A percentile compares a stretch with the other conserved stretches of the same genome.
phyloP scores from a whole-genome alignment of 1,284 basidiomycete genomes.

The Papiliotrema nemorosa region DNA sequence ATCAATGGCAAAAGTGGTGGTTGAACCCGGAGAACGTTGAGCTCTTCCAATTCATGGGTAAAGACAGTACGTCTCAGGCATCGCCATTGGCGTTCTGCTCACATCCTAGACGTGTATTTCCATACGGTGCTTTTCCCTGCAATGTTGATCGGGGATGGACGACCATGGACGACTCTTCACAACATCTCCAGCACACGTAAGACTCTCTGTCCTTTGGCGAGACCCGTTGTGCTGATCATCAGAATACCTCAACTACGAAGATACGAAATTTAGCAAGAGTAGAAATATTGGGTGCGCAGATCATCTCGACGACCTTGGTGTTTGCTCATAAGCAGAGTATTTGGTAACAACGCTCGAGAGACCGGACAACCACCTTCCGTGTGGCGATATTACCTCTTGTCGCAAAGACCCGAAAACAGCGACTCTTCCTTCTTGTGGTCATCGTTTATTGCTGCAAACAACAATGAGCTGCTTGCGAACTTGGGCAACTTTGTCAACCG shows the following conservation, averaged over 20 bases:
- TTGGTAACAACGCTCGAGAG: conserved; percentile 89
- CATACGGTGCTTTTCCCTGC: conserved; percentile 96
- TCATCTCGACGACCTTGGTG: too few relatives aligned
- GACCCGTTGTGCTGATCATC: conserved; percentile 3
- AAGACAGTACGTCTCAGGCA: conserved; percentile 69
- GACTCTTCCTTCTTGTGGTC: conserved; percentile 98
- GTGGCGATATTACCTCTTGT: conserved; percentile 95
- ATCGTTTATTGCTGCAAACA: conserved; percentile 91
- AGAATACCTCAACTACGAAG: conserved; percentile 99
- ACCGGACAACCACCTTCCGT: conserved; percentile 90
- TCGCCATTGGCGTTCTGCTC: too few relatives aligned
- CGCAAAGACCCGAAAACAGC: conserved; percentile 86
- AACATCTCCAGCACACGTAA: conserved; percentile 91
- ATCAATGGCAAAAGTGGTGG: conserved; percentile 98
- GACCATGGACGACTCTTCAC: conserved; percentile 90
- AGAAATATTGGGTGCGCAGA: conserved; percentile 70
- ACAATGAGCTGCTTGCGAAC: conserved; percentile 92
- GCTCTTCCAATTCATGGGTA: conserved; percentile 99
- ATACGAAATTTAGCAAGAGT: conserved; percentile 98
- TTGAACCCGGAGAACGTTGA: conserved; percentile 86
- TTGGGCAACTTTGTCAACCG: conserved; percentile 99
- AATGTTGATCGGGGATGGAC: conserved; percentile 81
- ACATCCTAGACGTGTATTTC: conserved; percentile 87
- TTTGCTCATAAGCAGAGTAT: too few relatives aligned
- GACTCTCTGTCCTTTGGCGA: conserved; percentile 13